phyloP scores from a whole-genome alignment of 805 yeast species.

The Teunomyces panamensis region DNA sequence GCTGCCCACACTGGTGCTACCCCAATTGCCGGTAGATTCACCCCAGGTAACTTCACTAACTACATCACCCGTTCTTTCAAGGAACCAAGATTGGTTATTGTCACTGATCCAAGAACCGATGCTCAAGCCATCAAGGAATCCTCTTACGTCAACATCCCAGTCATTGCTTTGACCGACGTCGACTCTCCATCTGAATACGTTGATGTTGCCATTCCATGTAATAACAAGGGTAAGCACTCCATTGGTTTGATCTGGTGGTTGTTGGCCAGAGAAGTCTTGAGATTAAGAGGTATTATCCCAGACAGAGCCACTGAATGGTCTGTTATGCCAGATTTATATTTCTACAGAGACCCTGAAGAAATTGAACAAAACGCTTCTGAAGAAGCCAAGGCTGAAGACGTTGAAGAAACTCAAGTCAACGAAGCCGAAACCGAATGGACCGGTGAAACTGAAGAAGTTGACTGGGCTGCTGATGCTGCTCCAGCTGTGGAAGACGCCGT shows the following conservation, averaged over 20 bases:
- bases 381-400: slow-evolving; percentile 52
- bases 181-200: slow-evolving; percentile 99
- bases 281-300: slow-evolving; percentile 97
- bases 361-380: slow-evolving; percentile 75
- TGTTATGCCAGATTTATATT: slow-evolving; percentile 99
- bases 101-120: slow-evolving; percentile 99
- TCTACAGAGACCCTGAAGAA: slow-evolving; percentile 99
- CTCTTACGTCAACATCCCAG: slow-evolving; percentile 99
- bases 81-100: slow-evolving; percentile 99
- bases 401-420: slow-evolving; percentile 59
- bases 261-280: slow-evolving; percentile 97
- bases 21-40: slow-evolving; percentile 99
- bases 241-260: slow-evolving; percentile 99
- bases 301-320: slow-evolving; percentile 97
- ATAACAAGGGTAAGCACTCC: slow-evolving; percentile 99
- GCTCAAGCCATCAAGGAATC: slow-evolving; percentile 99
- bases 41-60: slow-evolving; percentile 99
- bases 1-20: slow-evolving; percentile 99
- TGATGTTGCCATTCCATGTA: slow-evolving; percentile 99
- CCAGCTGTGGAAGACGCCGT: slow-evolving; percentile 77
- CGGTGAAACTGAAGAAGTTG: slow-evolving; percentile 59
- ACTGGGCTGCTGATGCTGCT: slow-evolving; percentile 60
- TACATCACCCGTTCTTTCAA: slow-evolving; percentile 99
- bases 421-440: slow-evolving; percentile 57
- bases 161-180: slow-evolving; percentile 96